These are phyloP conservation scores for Crithidia thermophila DNA, from an alignment of 208 protist genomes.

Conservation along the genomic window DNA sequence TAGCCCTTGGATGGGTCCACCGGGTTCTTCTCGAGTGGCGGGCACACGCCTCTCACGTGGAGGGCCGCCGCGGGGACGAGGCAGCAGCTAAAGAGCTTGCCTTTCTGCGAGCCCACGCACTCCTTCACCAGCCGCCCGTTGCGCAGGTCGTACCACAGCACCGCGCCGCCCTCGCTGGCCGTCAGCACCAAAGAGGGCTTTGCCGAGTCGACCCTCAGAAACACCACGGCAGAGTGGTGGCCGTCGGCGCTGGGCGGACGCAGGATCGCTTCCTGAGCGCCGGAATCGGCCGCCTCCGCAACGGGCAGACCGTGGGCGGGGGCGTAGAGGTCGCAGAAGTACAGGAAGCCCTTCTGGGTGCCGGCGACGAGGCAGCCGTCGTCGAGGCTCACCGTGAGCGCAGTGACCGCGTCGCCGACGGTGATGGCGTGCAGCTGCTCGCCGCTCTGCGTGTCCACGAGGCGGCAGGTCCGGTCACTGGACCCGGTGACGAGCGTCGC, in stretches of 20 bases:
- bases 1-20: slow-evolving; percentile 40
- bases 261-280: slow-evolving; percentile 28
- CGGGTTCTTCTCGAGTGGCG: slow-evolving; percentile 57
- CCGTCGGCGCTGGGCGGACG: slow-evolving; percentile 51
- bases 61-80: slow-evolving; percentile 12
- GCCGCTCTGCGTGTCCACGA: slow-evolving; percentile 61
- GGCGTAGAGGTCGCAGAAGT: slow-evolving; percentile 41
- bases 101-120: slow-evolving; percentile 42
- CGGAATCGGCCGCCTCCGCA: not conserved
- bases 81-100: slow-evolving; percentile 53
- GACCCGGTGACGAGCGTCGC: slow-evolving; percentile 67
- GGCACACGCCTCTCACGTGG: slow-evolving; percentile 23
- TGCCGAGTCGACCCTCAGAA: slow-evolving; percentile 35
- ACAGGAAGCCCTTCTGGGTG: slow-evolving; percentile 57
- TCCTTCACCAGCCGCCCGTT: slow-evolving; percentile 41
- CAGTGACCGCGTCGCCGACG: slow-evolving; percentile 61
- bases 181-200: slow-evolving; percentile 38
- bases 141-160: slow-evolving; percentile 63
- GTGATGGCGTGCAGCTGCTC: slow-evolving; percentile 56
- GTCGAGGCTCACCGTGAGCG: slow-evolving; percentile 40
- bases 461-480: slow-evolving; percentile 66
- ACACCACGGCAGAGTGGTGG: slow-evolving; percentile 63
- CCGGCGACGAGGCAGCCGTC: slow-evolving; percentile 59
- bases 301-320: slow-evolving; percentile 1
- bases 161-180: slow-evolving; percentile 54